Evolutionary conservation across 2,329 filamentous ascomycete species (phyloP).

Genomic region (Berkeleyomyces rouxiae): DNA sequence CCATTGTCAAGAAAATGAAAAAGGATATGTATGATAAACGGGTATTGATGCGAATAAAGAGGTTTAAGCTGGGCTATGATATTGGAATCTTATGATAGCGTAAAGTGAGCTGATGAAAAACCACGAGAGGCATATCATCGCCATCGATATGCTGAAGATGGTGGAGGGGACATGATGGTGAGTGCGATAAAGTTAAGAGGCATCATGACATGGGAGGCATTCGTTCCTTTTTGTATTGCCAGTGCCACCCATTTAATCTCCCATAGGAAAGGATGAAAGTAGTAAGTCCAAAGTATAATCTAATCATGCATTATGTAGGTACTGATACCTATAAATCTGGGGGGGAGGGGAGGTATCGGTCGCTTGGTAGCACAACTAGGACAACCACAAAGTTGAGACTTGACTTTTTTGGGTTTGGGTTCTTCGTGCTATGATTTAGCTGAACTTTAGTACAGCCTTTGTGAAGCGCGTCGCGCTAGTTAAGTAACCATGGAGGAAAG

Average conservation of each 20-base stretch:
- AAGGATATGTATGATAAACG: no score
- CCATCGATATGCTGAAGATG: no score
- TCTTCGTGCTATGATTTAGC: not conserved
- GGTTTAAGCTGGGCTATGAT: no score
- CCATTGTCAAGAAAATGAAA: no score
- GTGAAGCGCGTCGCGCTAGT: not conserved
- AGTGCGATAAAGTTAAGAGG: no score
- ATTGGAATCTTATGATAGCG: no score
- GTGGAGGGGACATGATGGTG: no score
- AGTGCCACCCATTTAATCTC: not conserved
- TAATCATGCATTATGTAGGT: not conserved
- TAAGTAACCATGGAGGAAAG: not conserved
- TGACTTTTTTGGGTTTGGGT: not conserved
- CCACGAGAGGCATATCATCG: no score
- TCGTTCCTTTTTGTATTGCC: not conserved
- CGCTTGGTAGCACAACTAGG: not conserved
- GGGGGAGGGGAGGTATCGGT: not conserved
- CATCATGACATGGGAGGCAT: no score
- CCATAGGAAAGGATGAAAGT: not conserved
- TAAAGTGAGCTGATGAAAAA: no score
- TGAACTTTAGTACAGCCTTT: not conserved
- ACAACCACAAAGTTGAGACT: not conserved
- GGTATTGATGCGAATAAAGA: no score
- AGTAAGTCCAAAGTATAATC: not conserved
- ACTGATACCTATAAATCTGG: not conserved